Percentiles rank a stretch among this genome's conserved stretches.
Conservation (phyloP, 2,329 filamentous ascomycete genomes). For the Phaeomoniella chlamydospora region DNA sequence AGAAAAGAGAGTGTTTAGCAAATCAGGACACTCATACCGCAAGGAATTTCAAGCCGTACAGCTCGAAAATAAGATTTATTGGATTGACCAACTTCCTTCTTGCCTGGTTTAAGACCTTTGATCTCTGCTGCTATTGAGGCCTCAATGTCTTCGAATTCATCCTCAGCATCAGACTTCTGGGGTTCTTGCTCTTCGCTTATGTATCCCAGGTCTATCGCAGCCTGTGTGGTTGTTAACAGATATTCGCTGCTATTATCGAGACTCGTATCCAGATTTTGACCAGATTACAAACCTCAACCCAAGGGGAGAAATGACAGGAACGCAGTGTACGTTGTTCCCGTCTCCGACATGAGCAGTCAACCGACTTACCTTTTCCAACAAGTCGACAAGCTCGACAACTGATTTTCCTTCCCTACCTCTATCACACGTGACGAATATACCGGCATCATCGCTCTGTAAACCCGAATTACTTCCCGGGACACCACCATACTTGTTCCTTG, state of each 20-base stretch:
- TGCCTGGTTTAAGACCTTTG: slow-evolving; percentile 33
- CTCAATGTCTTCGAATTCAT: slow-evolving; percentile 40
- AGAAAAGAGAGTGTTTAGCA: too few species aligned
- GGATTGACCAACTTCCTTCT: slow-evolving; percentile 32
- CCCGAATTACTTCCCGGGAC: slow-evolving; percentile 9
- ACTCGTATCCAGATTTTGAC: slow-evolving; percentile 2
- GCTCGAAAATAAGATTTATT: slow-evolving; percentile 12
- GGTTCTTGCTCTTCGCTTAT: slow-evolving; percentile 6
- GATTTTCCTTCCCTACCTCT: slow-evolving; percentile 47
- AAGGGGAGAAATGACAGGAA: background rate
- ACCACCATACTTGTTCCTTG: background rate
- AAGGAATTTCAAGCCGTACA: slow-evolving; percentile 11
- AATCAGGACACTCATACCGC: too few species aligned
- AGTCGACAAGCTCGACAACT: slow-evolving; percentile 39
- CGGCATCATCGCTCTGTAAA: slow-evolving; percentile 37
- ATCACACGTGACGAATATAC: slow-evolving; percentile 50
- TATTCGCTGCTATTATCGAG: slow-evolving; percentile 4
- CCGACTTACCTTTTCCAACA: slow-evolving; percentile 38
- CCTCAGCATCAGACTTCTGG: slow-evolving; percentile 15
- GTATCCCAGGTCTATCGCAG: slow-evolving; percentile 1
- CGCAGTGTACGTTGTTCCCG: too few species aligned
- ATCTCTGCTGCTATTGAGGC: slow-evolving; percentile 45
- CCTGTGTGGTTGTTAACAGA: slow-evolving; percentile 5
- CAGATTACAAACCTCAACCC: slow-evolving; percentile 1
- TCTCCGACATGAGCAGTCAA: background rate